Base-by-base conservation (phyloP, 2,329 filamentous ascomycete species). In the Pezicula rhizophila region DNA sequence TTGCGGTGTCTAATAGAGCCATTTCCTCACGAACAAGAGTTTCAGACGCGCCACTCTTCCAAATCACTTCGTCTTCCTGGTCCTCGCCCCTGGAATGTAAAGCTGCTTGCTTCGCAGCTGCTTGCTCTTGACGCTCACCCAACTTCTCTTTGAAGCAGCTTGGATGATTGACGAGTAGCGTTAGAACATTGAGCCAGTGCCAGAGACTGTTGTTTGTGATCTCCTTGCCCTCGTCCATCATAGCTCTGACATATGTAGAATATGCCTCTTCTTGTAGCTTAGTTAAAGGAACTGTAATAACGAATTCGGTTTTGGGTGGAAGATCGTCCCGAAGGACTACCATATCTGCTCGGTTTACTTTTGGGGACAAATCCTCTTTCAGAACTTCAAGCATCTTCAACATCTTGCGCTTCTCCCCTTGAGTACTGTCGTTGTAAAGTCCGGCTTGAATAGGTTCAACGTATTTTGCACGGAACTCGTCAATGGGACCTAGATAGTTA, bases 221-320 rank as follows among this genome's bases (percentile, higher is more conserved):
- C 18, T 70, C 59, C 4, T 53, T 52, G 17, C 40, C 42, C 14
- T 45, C 41, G 8, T 49, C 46, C 18, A 52, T 45, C 56, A 78
- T 62, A 37, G 64, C 66, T 18, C 63, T 52, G 4, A 80, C 68
- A 56, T 76, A 82, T 12, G 70, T 61, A 42, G 56, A 55, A 64
- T 96, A 96, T 0, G 83, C 74, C 2, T 70, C 59, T 39, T 66
- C 68, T 65, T 96, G 91, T 1, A 86, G 42, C 0, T 69, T 58
- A 0, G 86, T 88, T 10, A 93, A 70, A 6, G 84, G 79, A 5
- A 96, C 72, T 3, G 77, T 86, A 46, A 96, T 77, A 26, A 95
- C 78, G 60, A 92, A 96, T 61, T 96, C 91, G 7, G 77, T 78
- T 64, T 96, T 96, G 0, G 73, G 70, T 2, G 87, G 87, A 39